Evolutionary conservation across 805 yeast genomes (phyloP), one percentile per base, ranked within the genome.

Genomic region (Candida germanica): DNA sequence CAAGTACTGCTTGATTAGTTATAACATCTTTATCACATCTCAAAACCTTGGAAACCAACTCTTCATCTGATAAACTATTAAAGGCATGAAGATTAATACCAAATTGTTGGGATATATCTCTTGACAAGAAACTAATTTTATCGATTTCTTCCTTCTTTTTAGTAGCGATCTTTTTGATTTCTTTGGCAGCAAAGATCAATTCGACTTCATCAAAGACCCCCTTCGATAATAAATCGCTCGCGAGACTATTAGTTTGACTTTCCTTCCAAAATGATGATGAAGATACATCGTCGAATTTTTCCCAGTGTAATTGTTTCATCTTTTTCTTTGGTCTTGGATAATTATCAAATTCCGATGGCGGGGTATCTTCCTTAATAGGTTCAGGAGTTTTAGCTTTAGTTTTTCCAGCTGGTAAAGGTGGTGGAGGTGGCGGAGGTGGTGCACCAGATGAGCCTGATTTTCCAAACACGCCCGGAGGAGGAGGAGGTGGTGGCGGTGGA

Each of bases 291-390:
- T 80, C 84, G 30, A 84, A 62, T 50, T 78, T 83, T 44, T 84
- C 93, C 94, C 93, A 84, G 49, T 84, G 94, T 43, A 84, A 73
- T 50, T 84, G 94, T 51, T 83, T 84, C 61, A 84, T 60, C 56
- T 77, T 80, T 42, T 67, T 70, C 54, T 69, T 70, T 13, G 80
- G 78, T 45, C 77, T 61, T 18, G 84, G 85, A 42, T 72, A 71
- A 33, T 62, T 62, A 26, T 75, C 81, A 26, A 58, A 56, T 19
- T 58, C 57, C 15, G 54, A 39, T 12, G 40, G 33, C 6, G 49
- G 40, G 1, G 39, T 27, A 11, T 35, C 14, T 10, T 31, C 36
- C 10, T 33, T 33, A 3, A 25, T 30, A 3, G 24, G 28, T 24
- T 17, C 33, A 3, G 54, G 53, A 4, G 48, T 45, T 13, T 53